Evolutionary conservation across 331 rosid genomes (phyloP).

Genomic region (Prunus yedoensis): DNA sequence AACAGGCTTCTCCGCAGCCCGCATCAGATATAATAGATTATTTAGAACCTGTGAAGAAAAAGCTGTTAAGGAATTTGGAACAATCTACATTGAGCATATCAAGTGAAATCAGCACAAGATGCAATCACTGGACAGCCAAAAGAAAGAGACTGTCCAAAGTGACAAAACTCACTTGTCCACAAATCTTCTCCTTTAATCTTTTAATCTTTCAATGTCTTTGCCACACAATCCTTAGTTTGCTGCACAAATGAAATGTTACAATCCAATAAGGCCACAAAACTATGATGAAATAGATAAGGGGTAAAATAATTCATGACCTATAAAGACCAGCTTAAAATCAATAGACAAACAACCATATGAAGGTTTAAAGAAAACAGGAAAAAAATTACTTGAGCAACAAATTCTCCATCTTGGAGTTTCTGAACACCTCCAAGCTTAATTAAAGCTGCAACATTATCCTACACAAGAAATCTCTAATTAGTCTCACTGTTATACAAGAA

Average conservation of each 20-base stretch:
- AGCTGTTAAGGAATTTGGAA: neutral
- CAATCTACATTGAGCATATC: neutral
- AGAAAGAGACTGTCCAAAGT: neutral
- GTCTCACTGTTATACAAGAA: constrained; percentile 2
- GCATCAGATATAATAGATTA: constrained; percentile 33
- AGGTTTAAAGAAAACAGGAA: neutral
- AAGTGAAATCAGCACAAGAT: neutral
- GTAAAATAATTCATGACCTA: neutral
- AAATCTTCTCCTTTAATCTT: constrained; percentile 36
- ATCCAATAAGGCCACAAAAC: neutral
- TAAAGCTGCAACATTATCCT: constrained; percentile 35
- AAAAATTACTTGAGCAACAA: constrained; percentile 30
- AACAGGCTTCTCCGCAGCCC: constrained; percentile 15
- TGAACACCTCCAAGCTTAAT: constrained; percentile 28
- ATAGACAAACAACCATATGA: neutral
- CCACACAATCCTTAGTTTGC: constrained; percentile 47
- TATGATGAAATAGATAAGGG: neutral
- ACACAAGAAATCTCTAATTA: constrained; percentile 10
- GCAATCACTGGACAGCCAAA: neutral
- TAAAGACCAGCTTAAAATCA: neutral
- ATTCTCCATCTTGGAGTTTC: constrained; percentile 32
- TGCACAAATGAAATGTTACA: constrained; percentile 25
- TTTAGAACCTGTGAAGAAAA: constrained; percentile 19
- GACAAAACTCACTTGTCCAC: constrained; percentile 25
- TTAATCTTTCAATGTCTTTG: constrained; percentile 31